A percentile compares a stretch with the other conserved stretches of the same genome.
phyloP scores from a whole-genome alignment of 2,329 filamentous ascomycete genomes.

The Tolypocladium paradoxum region DNA sequence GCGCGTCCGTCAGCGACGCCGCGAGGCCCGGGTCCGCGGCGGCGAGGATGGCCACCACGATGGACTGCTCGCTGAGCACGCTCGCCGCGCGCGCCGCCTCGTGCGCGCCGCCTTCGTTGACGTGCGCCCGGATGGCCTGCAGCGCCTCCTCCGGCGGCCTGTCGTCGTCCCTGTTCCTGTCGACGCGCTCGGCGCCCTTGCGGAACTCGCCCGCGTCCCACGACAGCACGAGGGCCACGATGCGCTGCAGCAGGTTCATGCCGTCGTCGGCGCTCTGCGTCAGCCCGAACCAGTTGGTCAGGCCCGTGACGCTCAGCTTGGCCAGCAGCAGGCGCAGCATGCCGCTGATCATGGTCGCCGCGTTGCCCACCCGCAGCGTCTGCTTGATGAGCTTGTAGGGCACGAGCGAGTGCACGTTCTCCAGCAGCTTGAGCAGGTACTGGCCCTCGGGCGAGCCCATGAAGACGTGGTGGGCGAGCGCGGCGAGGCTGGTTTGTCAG shows the following conservation, averaged over 20 bases:
- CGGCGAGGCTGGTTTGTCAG: constrained; percentile 48
- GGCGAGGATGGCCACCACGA: constrained; percentile 56
- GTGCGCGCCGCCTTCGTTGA: constrained; percentile 43
- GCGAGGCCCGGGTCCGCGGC: constrained; percentile 33
- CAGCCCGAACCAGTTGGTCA: constrained; percentile 72
- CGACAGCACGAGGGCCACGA: constrained; percentile 60
- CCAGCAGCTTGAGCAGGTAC: constrained; percentile 59
- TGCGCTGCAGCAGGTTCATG: constrained; percentile 70
- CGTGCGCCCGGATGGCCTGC: constrained; percentile 47
- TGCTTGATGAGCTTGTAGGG: constrained; percentile 65
- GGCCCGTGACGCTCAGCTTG: constrained; percentile 62
- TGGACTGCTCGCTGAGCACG: constrained; percentile 39
- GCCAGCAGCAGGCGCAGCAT: constrained; percentile 63
- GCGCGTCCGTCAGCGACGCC: constrained; percentile 39
- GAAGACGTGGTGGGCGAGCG: constrained; percentile 63
- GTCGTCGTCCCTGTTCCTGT: constrained; percentile 42
- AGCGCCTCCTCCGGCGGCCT: constrained; percentile 49
- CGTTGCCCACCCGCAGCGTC: constrained; percentile 66
- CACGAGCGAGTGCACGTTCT: constrained; percentile 58
- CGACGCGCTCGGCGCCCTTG: constrained; percentile 52
- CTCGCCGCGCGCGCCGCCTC: constrained; percentile 49
- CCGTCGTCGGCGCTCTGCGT: constrained; percentile 63
- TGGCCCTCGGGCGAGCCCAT: constrained; percentile 65
- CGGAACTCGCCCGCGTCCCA: constrained; percentile 66
- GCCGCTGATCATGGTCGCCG: constrained; percentile 69